Conservation (phyloP, 441 rosid species). For the Breynia disticha region DNA sequence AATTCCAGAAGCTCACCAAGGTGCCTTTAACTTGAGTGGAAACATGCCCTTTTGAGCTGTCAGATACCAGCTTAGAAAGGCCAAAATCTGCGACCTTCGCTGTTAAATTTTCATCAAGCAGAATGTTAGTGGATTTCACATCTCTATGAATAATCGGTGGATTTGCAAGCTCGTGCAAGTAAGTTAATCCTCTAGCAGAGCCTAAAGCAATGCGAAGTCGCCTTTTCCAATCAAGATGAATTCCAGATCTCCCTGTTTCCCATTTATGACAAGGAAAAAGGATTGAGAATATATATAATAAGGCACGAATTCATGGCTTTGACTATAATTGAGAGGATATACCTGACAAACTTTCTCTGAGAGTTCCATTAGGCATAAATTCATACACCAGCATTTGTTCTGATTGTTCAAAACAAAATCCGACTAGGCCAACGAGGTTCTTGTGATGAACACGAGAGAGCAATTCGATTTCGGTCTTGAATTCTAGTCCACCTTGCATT, state of each 20-base stretch:
- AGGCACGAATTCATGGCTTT: neutral
- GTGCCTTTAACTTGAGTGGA: slow-evolving; percentile 99
- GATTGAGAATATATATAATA: too few relatives aligned
- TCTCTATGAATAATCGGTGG: slow-evolving; percentile 98
- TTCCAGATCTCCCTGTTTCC: slow-evolving; percentile 48
- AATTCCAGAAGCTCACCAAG: slow-evolving; percentile 35
- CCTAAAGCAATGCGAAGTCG: slow-evolving; percentile 84
- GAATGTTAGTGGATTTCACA: slow-evolving; percentile 78
- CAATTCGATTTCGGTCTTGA: slow-evolving; percentile 95
- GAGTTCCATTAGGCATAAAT: slow-evolving; percentile 81
- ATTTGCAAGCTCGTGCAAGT: slow-evolving; percentile 88
- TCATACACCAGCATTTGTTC: slow-evolving; percentile 95
- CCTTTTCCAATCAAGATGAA: slow-evolving; percentile 77
- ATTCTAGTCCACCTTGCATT: slow-evolving; percentile 88
- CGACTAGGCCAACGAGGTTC: slow-evolving; percentile 83
- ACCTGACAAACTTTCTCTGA: slow-evolving; percentile 76
- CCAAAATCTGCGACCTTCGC: slow-evolving; percentile 99
- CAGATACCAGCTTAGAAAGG: slow-evolving; percentile 80
- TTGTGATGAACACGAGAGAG: slow-evolving; percentile 97
- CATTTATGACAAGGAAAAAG: neutral
- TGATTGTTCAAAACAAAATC: slow-evolving; percentile 92
- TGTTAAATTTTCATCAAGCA: slow-evolving; percentile 75
- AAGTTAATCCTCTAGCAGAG: slow-evolving; percentile 86
- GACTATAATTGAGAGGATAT: neutral
- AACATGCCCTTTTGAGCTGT: slow-evolving; percentile 80